Conservation (phyloP, 1,284 basidiomycete species). For the Mycena citricolor region DNA sequence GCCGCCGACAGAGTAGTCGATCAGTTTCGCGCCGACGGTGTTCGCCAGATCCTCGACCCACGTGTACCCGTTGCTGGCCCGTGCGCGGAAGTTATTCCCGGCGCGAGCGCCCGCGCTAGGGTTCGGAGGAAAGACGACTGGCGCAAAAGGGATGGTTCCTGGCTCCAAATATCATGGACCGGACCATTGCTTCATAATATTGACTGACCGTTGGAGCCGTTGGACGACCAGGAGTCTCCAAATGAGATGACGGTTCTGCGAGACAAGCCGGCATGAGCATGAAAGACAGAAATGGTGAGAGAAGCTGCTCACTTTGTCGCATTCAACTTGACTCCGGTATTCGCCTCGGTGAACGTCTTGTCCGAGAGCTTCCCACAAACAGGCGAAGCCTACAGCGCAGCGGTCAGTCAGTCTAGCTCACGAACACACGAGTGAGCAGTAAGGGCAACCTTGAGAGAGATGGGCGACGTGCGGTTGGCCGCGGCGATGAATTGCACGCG, state of each 20-base stretch:
- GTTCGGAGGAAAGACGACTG: constrained; percentile 22
- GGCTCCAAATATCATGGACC: not conserved
- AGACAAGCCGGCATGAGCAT: not conserved
- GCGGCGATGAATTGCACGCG: constrained; percentile 21
- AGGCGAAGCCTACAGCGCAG: constrained; percentile 13
- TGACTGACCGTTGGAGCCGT: constrained; percentile 19
- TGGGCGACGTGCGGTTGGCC: constrained; percentile 18
- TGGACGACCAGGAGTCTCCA: constrained; percentile 22
- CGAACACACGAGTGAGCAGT: no score
- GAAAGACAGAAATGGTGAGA: not conserved
- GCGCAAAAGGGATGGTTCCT: constrained; percentile 24
- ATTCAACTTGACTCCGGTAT: constrained; percentile 20
- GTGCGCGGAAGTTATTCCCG: constrained; percentile 22
- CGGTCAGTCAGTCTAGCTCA: no score
- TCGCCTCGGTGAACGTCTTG: constrained; percentile 16
- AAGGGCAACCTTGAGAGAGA: no score
- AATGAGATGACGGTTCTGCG: constrained; percentile 18
- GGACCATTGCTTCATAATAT: no score
- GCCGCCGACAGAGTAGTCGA: constrained; percentile 2
- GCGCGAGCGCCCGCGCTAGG: constrained; percentile 19
- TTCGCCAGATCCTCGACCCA: constrained; percentile 22
- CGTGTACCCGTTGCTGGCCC: constrained; percentile 19
- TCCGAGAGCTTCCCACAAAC: constrained; percentile 17
- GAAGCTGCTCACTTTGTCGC: constrained; percentile 16
- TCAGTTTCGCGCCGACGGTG: constrained; percentile 20